These are phyloP conservation scores for Tulasnella sp. DNA, from an alignment of 768 basidiomycete genomes.

Conservation along the genomic window DNA sequence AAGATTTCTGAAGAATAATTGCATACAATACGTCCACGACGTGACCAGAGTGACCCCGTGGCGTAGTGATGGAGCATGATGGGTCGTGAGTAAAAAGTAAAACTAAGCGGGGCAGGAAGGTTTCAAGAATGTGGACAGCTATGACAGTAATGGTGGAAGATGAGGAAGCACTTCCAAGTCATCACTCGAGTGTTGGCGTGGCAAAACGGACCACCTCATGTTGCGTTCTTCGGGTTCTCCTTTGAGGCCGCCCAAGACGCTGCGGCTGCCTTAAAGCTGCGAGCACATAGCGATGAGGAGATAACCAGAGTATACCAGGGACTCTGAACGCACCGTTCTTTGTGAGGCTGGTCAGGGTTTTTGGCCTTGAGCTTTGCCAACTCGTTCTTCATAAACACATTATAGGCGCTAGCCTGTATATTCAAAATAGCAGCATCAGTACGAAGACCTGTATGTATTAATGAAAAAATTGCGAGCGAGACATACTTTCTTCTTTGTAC, in stretches of 20 bases:
- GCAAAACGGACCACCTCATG: background rate
- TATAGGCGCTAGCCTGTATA: constrained; percentile 17
- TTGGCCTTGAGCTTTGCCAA: constrained; percentile 20
- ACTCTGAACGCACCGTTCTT: constrained; percentile 16
- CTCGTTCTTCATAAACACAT: constrained; percentile 20
- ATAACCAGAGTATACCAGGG: background rate
- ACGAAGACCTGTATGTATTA: too few species aligned
- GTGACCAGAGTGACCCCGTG: too few species aligned
- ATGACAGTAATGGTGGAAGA: too few species aligned
- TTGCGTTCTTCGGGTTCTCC: constrained; percentile 16
- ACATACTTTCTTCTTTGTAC: constrained; percentile 10
- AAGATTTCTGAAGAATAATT: too few species aligned
- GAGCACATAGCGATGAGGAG: background rate
- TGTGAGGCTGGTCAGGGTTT: constrained; percentile 19
- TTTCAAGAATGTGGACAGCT: too few species aligned
- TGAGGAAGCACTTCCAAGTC: too few species aligned
- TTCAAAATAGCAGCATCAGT: too few species aligned
- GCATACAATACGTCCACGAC: too few species aligned
- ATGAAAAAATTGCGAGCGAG: background rate
- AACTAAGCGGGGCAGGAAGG: too few species aligned
- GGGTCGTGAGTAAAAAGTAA: too few species aligned
- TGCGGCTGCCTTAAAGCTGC: constrained; percentile 16
- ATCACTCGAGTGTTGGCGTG: too few species aligned
- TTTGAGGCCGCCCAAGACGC: constrained; percentile 10
- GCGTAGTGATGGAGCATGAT: too few species aligned